phyloP scores from a whole-genome alignment of 225 moss, liverwort and hornwort genomes.

The Climacium dendroides region DNA sequence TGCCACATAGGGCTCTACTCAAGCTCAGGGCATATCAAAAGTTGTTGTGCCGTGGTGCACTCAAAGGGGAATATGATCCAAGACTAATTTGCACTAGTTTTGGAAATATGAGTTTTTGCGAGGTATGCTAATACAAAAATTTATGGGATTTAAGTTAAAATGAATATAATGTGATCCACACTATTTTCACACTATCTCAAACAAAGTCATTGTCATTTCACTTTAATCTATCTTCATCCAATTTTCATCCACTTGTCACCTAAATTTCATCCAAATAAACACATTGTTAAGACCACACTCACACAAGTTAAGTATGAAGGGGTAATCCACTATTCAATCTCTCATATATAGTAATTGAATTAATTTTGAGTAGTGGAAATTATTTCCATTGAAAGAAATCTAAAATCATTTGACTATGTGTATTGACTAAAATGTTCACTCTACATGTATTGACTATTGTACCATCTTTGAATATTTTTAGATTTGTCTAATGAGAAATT shows the following conservation, averaged over 20 bases:
- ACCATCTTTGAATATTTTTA: not conserved
- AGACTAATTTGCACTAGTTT: not conserved
- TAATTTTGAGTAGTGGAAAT: too few relatives aligned
- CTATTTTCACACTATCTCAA: not conserved
- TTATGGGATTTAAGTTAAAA: rapidly evolving
- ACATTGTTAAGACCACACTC: too few relatives aligned
- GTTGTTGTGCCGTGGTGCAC: rapidly evolving
- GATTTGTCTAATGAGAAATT: not conserved
- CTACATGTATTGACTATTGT: too few relatives aligned
- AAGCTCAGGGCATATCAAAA: not conserved
- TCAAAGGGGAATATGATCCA: not conserved
- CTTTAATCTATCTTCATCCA: not conserved
- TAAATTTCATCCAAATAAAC: not conserved
- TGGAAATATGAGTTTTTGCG: rapidly evolving
- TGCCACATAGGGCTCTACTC: rapidly evolving
- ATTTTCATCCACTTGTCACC: not conserved
- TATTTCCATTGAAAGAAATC: not conserved
- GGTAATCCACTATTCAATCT: not conserved
- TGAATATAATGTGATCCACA: not conserved
- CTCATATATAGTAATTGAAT: not conserved
- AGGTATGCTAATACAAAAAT: not conserved
- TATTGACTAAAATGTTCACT: too few relatives aligned
- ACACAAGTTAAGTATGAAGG: rapidly evolving
- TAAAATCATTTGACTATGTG: not conserved
- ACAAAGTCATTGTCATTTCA: not conserved